Conservation (phyloP, 2,329 filamentous ascomycete genomes). For the Mollisiaceae sp. region DNA sequence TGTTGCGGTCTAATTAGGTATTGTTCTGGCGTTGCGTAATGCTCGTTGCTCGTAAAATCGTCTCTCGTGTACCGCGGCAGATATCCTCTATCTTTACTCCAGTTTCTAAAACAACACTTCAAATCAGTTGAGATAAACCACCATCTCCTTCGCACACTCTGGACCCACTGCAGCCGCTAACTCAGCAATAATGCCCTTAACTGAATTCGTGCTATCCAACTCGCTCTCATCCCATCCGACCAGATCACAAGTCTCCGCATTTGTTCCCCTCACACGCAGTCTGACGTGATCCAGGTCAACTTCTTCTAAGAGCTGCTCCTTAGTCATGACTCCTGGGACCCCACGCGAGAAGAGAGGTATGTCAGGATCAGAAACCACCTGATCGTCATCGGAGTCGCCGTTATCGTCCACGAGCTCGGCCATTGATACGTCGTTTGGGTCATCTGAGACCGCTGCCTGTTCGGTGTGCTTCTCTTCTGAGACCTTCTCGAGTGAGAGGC, state of each 20-base stretch:
- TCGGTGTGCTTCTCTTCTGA: neutral
- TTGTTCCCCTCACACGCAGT: constrained; percentile 47
- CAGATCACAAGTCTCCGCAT: constrained; percentile 57
- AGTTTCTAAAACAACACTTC: neutral
- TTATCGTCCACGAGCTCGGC: constrained; percentile 24
- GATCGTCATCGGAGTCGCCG: constrained; percentile 24
- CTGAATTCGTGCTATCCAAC: constrained; percentile 53
- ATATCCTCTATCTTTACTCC: neutral
- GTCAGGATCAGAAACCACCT: constrained; percentile 29
- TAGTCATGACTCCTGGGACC: constrained; percentile 70
- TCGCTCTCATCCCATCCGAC: constrained; percentile 62
- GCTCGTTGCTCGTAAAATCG: neutral
- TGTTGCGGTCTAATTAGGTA: neutral
- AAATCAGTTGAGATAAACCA: constrained; percentile 47
- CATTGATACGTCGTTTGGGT: neutral
- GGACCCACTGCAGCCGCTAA: constrained; percentile 69
- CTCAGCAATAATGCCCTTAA: constrained; percentile 70
- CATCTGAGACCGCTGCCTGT: neutral
- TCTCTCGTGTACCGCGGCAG: neutral
- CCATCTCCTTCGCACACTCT: constrained; percentile 60
- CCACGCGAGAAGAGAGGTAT: constrained; percentile 61
- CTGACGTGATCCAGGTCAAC: constrained; percentile 65
- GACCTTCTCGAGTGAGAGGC: constrained; percentile 27
- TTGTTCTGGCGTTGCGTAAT: neutral
- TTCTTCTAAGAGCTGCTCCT: constrained; percentile 54